phyloP scores from a whole-genome alignment of 345 rosid genomes.

The Syzygium jambos region DNA sequence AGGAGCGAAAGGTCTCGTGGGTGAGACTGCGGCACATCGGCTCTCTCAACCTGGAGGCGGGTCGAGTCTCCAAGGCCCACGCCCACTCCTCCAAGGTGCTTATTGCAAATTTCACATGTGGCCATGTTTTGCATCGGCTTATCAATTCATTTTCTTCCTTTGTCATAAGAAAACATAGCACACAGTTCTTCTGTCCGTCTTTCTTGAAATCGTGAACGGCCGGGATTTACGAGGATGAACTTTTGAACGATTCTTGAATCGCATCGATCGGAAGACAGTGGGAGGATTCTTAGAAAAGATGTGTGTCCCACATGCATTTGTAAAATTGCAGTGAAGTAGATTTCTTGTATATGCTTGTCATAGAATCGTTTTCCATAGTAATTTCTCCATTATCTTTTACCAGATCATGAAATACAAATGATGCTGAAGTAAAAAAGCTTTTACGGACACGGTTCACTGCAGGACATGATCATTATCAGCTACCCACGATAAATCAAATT shows the following conservation, averaged over 20 bases:
- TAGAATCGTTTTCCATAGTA: not conserved
- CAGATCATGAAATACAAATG: not conserved
- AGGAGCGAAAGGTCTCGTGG: slow-evolving; percentile 58
- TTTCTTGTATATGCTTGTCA: not conserved
- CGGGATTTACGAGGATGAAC: too few relatives aligned
- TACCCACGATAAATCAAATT: too few relatives aligned
- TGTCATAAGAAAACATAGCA: too few relatives aligned
- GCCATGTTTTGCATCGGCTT: not conserved
- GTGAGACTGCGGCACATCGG: slow-evolving; percentile 53
- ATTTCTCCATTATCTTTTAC: not conserved
- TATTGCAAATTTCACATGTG: not conserved
- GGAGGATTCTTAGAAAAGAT: too few relatives aligned
- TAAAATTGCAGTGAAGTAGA: not conserved
- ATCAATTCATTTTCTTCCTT: not conserved
- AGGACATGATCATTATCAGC: not conserved
- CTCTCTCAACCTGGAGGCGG: slow-evolving; percentile 68
- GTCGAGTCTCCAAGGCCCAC: slow-evolving; percentile 21
- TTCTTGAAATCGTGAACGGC: too few relatives aligned
- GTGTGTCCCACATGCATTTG: too few relatives aligned
- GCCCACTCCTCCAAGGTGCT: slow-evolving; percentile 8
- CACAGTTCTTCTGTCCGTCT: too few relatives aligned
- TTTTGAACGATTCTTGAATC: too few relatives aligned
- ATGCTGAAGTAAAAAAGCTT: not conserved
- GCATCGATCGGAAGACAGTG: too few relatives aligned
- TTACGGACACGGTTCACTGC: not conserved